Evolutionary conservation across 805 yeast genomes (phyloP).

Genomic region (Zygoascus flipseniorum): DNA sequence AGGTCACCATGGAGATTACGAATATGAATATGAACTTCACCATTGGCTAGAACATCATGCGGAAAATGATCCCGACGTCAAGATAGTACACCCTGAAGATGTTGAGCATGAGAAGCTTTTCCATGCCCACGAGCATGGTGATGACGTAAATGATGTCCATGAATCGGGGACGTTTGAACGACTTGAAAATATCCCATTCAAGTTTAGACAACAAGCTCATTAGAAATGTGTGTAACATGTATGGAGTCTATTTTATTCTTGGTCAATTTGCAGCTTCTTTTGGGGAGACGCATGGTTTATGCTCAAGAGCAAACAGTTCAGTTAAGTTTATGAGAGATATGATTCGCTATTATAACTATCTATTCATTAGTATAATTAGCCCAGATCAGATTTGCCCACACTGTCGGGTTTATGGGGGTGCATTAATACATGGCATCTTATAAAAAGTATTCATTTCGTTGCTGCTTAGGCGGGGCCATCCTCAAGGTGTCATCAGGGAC

Average conservation of each 20-base stretch:
- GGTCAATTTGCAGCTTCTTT: no score
- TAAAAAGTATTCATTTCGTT: conserved; percentile 21
- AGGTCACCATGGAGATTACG: conserved; percentile 92
- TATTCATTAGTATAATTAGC: no score
- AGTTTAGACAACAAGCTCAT: conserved; percentile 7
- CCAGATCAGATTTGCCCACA: no score
- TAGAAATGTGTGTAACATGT: not conserved
- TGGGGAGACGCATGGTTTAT: no score
- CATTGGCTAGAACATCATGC: conserved; percentile 68
- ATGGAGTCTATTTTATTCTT: no score
- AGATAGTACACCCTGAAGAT: conserved; percentile 76
- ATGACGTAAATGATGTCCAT: conserved; percentile 23
- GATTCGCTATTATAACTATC: not conserved
- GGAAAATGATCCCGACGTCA: conserved; percentile 75
- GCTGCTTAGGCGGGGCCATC: conserved; percentile 19
- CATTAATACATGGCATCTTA: conserved; percentile 4
- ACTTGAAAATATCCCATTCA: conserved; percentile 16
- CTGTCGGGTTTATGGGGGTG: no score
- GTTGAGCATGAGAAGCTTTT: conserved; percentile 78
- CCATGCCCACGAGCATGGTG: conserved; percentile 80
- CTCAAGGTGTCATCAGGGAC: conserved; percentile 37
- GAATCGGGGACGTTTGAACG: conserved; percentile 10
- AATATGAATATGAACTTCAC: conserved; percentile 86
- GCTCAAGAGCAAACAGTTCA: no score
- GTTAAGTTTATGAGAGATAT: not conserved